Evolutionary conservation across 345 rosid genomes (phyloP).

Genomic region (Stellera chamaejasme): DNA sequence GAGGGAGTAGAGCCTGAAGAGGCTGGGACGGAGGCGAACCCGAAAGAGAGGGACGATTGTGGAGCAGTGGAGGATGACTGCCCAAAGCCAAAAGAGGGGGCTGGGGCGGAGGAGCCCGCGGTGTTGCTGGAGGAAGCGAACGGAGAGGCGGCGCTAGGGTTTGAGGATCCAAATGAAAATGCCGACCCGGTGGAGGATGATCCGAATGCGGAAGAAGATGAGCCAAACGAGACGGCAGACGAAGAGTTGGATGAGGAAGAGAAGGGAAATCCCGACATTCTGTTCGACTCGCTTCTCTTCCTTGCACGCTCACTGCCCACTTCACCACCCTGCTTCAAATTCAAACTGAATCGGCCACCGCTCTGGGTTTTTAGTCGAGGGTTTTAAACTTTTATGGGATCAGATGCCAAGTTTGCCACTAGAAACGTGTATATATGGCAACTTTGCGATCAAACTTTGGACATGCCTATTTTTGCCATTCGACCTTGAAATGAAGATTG

Average conservation of each 20-base stretch:
- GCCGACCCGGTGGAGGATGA: conserved; percentile 31
- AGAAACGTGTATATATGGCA: too few relatives aligned
- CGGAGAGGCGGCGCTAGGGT: conserved; percentile 27
- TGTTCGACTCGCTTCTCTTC: conserved; percentile 5
- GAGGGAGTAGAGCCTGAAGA: conserved; percentile 18
- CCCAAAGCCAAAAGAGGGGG: conserved; percentile 20
- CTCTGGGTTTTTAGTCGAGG: not conserved
- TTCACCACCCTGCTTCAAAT: conserved; percentile 1
- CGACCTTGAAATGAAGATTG: too few relatives aligned
- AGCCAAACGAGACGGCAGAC: conserved; percentile 4
- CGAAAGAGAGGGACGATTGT: conserved; percentile 20
- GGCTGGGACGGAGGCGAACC: conserved; percentile 18
- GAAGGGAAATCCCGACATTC: conserved; percentile 31
- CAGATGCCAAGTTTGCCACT: too few relatives aligned
- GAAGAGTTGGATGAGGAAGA: conserved; percentile 8
- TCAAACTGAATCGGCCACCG: not conserved
- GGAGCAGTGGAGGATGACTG: conserved; percentile 11
- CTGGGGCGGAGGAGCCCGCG: conserved; percentile 15
- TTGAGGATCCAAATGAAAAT: conserved; percentile 30
- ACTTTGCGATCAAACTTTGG: too few relatives aligned
- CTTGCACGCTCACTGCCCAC: conserved; percentile 7
- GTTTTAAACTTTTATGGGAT: not conserved
- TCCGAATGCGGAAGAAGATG: conserved; percentile 29
- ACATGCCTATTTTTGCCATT: too few relatives aligned
- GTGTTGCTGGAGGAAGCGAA: conserved; percentile 25